These are phyloP conservation scores for Fraxinus sp. DNA, from an alignment of 305 asterid species.

Conservation along the genomic window DNA sequence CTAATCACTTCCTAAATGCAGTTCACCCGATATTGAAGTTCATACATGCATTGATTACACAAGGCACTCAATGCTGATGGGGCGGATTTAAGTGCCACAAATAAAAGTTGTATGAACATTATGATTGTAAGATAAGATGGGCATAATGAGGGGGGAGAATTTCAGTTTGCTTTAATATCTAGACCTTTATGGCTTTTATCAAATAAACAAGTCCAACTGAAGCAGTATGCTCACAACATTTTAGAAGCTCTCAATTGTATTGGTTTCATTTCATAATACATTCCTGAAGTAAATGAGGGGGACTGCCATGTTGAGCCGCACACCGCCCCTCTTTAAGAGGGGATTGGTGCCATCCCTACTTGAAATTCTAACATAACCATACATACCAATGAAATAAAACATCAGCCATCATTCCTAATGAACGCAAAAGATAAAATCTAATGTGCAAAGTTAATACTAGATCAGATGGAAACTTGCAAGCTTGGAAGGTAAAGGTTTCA, in stretches of 20 bases:
- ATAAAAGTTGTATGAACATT: not conserved
- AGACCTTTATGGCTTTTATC: not conserved
- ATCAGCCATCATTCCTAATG: not conserved
- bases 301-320: not conserved
- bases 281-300: not conserved
- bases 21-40: not conserved
- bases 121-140: not conserved
- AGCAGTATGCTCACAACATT: not conserved
- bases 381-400: not conserved
- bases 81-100: not conserved
- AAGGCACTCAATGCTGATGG: not conserved
- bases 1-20: not conserved
- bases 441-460: not conserved
- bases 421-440: not conserved
- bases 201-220: not conserved
- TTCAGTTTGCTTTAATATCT: not conserved
- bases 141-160: not conserved
- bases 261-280: not conserved
- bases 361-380: not conserved
- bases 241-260: not conserved
- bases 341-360: not conserved
- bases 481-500: not conserved
- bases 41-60: not conserved
- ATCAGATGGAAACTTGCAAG: not conserved
- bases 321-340: not conserved